Conservation (phyloP, 176 grass and related monocot species). For the Carex myosuroides region DNA sequence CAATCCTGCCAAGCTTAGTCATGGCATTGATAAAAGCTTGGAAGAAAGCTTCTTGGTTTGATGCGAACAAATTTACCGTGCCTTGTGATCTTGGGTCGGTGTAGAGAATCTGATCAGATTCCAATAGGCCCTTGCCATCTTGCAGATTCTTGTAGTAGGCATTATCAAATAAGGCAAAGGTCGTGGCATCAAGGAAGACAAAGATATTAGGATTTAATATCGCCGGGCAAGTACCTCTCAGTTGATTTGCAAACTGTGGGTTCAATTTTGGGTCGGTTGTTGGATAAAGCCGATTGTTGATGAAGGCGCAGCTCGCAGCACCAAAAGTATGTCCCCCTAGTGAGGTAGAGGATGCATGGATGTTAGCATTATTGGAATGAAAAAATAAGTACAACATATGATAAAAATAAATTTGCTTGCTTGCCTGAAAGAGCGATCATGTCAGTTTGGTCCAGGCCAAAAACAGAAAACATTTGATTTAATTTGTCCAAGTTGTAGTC, state of each 20-base stretch:
- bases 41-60: slow-evolving; percentile 44
- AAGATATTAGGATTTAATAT: slow-evolving; percentile 8
- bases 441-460: slow-evolving; percentile 51
- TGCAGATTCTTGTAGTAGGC: slow-evolving; percentile 47
- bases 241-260: slow-evolving; percentile 18
- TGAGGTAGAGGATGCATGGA: neutral
- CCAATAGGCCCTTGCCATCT: slow-evolving; percentile 33
- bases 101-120: slow-evolving; percentile 59
- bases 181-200: slow-evolving; percentile 3
- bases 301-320: slow-evolving; percentile 29
- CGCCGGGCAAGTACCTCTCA: slow-evolving; percentile 17
- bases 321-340: slow-evolving; percentile 51
- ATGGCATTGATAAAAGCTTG: slow-evolving; percentile 30
- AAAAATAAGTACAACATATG: neutral
- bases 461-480: slow-evolving; percentile 37
- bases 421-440: slow-evolving; percentile 62
- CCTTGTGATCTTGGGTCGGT: slow-evolving; percentile 37
- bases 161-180: slow-evolving; percentile 52
- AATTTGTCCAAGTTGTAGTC: slow-evolving; percentile 49
- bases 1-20: slow-evolving; percentile 48
- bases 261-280: slow-evolving; percentile 30
- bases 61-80: slow-evolving; percentile 40
- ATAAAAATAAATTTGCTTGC: neutral
- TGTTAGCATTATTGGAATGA: neutral
- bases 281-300: slow-evolving; percentile 29